phyloP scores from a whole-genome alignment of 2,329 filamentous ascomycete genomes.

The Apiospora saccharicola region DNA sequence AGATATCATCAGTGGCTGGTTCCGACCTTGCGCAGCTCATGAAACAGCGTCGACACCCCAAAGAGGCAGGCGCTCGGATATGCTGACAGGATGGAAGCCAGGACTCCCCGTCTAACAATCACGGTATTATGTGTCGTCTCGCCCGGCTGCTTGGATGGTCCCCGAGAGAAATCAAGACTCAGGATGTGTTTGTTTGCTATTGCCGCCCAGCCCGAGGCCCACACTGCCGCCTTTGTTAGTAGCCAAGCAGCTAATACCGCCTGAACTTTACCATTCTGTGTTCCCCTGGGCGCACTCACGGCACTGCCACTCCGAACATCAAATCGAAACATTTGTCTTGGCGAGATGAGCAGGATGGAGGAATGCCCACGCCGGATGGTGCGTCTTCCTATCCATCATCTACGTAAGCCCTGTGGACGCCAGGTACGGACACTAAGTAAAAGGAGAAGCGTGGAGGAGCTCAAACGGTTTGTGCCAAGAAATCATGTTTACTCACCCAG shows the following conservation, averaged over 20 bases:
- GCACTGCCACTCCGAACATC: background rate
- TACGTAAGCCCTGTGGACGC: background rate
- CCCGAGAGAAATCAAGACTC: background rate
- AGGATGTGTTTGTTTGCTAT: background rate
- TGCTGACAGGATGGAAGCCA: background rate
- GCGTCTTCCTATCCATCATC: background rate
- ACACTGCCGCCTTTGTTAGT: background rate
- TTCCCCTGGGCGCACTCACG: background rate
- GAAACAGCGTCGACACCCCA: background rate
- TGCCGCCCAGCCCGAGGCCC: background rate
- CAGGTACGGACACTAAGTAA: background rate
- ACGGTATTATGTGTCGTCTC: background rate
- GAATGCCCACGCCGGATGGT: slow-evolving; percentile 7
- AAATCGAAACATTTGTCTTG: background rate
- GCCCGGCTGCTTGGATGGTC: background rate
- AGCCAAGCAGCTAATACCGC: background rate
- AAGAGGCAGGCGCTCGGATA: slow-evolving; percentile 1
- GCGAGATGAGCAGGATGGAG: slow-evolving; percentile 15
- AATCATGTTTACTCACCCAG: background rate
- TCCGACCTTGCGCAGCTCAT: slow-evolving; percentile 1
- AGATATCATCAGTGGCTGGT: background rate
- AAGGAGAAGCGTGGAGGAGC: background rate
- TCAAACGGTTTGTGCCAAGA: slow-evolving; percentile 20
- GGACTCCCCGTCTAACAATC: background rate
- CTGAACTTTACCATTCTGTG: background rate